phyloP scores from a whole-genome alignment of 2,329 filamentous ascomycete species.

The Leptoxyphium fumago region DNA sequence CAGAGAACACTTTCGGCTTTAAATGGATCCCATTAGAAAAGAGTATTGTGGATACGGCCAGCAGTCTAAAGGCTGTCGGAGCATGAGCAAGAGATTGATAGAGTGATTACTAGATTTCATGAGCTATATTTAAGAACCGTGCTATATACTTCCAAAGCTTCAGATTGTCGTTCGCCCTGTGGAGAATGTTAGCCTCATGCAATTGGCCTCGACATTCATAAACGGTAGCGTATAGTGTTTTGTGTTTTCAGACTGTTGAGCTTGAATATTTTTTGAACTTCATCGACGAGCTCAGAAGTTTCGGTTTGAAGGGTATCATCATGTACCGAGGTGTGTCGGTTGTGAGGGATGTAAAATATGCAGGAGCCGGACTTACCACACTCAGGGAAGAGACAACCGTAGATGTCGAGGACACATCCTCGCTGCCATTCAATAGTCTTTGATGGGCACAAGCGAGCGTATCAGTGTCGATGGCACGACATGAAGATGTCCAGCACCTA shows the following conservation, averaged over 20 bases:
- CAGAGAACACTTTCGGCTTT: conserved; percentile 42
- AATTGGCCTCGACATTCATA: background rate
- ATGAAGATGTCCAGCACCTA: too few relatives aligned
- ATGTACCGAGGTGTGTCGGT: conserved; percentile 3
- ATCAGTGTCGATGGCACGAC: too few relatives aligned
- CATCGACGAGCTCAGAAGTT: conserved; percentile 24
- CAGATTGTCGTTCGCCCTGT: too few relatives aligned
- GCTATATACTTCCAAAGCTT: too few relatives aligned
- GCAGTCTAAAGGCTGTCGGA: conserved; percentile 43
- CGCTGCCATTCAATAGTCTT: too few relatives aligned
- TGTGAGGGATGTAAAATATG: too few relatives aligned
- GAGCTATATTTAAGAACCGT: background rate
- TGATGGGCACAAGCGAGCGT: too few relatives aligned
- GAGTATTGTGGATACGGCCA: conserved; percentile 47
- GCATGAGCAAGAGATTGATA: conserved; percentile 18
- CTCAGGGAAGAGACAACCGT: too few relatives aligned
- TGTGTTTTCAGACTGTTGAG: conserved; percentile 38
- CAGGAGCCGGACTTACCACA: too few relatives aligned
- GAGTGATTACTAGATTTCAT: background rate
- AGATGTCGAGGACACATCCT: too few relatives aligned
- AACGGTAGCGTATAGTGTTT: background rate
- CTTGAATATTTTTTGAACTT: conserved; percentile 31
- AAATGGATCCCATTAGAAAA: conserved; percentile 44
- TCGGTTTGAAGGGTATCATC: conserved; percentile 23
- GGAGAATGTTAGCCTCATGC: too few relatives aligned